These are phyloP conservation scores for Monosporascus sp. DNA, from an alignment of 2,329 filamentous ascomycete genomes.

Conservation along the genomic window DNA sequence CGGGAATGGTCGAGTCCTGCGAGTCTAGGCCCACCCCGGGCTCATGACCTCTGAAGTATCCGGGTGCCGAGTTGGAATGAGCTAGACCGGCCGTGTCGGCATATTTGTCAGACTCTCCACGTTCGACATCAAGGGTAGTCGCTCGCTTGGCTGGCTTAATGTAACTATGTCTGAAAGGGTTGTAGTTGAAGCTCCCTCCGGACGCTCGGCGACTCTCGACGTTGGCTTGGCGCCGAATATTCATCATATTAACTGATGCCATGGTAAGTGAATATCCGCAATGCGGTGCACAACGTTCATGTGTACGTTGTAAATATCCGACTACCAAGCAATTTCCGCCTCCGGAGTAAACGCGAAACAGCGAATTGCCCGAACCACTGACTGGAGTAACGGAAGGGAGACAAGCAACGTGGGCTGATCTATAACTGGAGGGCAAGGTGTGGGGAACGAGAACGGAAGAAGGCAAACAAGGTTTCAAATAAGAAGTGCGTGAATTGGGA, in stretches of 20 bases:
- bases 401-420: too few relatives aligned
- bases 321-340: too few relatives aligned
- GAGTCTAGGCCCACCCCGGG: constrained; percentile 11
- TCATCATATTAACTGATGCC: neutral
- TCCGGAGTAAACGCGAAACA: too few relatives aligned
- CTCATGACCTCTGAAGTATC: neutral
- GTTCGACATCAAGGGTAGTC: neutral
- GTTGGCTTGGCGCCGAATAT: neutral
- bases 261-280: neutral
- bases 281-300: neutral
- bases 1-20: constrained; percentile 12
- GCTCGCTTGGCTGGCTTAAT: neutral
- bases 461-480: too few relatives aligned
- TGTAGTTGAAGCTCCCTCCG: neutral
- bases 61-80: neutral
- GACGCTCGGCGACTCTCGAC: neutral
- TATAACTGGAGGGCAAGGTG: too few relatives aligned
- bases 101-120: neutral
- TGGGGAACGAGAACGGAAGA: too few relatives aligned
- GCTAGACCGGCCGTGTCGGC: neutral
- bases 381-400: too few relatives aligned
- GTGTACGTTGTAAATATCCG: too few relatives aligned
- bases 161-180: neutral
- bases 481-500: too few relatives aligned
- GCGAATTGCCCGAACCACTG: too few relatives aligned